These are phyloP conservation scores for Paraglomus brasilianum DNA, from an alignment of 192 early-diverging fungal genomes.

Conservation along the genomic window DNA sequence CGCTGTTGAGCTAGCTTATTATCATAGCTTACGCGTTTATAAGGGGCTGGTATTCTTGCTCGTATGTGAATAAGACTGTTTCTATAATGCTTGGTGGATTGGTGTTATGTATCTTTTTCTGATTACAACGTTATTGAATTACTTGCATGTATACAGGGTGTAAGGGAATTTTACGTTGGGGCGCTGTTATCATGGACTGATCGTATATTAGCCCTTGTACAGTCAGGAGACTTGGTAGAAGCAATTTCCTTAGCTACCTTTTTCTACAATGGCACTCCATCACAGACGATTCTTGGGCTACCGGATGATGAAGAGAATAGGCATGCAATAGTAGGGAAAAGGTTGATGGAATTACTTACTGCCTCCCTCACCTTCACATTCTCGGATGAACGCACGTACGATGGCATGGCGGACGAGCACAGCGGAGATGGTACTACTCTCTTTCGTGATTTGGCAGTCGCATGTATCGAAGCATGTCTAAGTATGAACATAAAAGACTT, in stretches of 20 bases:
- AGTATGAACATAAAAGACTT: slow-evolving; percentile 52
- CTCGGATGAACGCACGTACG: slow-evolving; percentile 45
- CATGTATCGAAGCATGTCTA: slow-evolving; percentile 55
- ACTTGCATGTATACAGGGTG: slow-evolving; percentile 39
- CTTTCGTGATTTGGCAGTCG: slow-evolving; percentile 48
- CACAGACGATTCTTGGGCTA: slow-evolving; percentile 59
- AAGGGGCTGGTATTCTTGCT: slow-evolving; percentile 59
- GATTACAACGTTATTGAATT: neutral
- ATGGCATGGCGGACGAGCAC: slow-evolving; percentile 42
- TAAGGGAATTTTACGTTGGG: slow-evolving; percentile 53
- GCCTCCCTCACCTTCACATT: slow-evolving; percentile 57
- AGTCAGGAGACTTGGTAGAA: slow-evolving; percentile 58
- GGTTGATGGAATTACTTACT: slow-evolving; percentile 52
- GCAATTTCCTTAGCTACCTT: slow-evolving; percentile 55
- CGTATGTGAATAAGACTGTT: slow-evolving; percentile 38
- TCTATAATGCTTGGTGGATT: neutral
- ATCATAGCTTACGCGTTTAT: slow-evolving; percentile 52
- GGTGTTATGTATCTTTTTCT: neutral
- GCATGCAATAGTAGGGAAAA: slow-evolving; percentile 52
- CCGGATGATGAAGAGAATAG: slow-evolving; percentile 54
- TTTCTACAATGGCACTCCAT: slow-evolving; percentile 57
- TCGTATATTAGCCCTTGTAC: slow-evolving; percentile 53
- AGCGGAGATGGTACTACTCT: slow-evolving; percentile 42
- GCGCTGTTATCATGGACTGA: slow-evolving; percentile 59
- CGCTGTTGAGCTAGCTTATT: slow-evolving; percentile 50